These are phyloP conservation scores for Paramecium tetraurelia DNA, from an alignment of 73 alveolate genomes.

Conservation along the genomic window DNA sequence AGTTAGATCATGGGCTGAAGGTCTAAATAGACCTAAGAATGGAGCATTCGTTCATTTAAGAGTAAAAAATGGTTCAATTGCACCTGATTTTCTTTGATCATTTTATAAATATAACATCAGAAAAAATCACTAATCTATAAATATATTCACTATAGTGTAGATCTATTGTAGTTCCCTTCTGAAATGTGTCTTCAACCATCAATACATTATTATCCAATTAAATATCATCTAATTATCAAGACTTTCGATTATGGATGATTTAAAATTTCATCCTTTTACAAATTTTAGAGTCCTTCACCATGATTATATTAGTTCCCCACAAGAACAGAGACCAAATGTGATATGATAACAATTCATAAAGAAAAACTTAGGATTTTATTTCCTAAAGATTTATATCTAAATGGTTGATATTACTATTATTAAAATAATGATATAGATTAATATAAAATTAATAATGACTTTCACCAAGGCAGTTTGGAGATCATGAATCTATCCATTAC, in stretches of 20 bases:
- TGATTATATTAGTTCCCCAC: too few species aligned
- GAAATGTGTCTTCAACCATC: neutral
- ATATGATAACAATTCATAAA: too few species aligned
- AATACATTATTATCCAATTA: neutral
- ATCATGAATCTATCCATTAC: neutral
- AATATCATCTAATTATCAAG: neutral
- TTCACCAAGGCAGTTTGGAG: neutral
- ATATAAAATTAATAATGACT: neutral
- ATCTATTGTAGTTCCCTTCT: neutral
- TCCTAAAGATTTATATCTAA: too few species aligned
- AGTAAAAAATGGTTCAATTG: conserved; percentile 66
- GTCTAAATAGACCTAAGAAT: conserved; percentile 75
- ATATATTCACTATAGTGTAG: neutral
- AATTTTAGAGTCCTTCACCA: too few species aligned
- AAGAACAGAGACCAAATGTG: too few species aligned
- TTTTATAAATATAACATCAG: neutral
- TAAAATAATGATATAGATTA: neutral
- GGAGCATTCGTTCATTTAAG: conserved; percentile 76
- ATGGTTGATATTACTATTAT: too few species aligned
- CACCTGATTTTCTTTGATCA: conserved; percentile 79
- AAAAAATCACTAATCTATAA: neutral
- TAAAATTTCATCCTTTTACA: too few species aligned
- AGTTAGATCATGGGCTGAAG: conserved; percentile 84
- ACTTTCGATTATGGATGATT: too few species aligned
- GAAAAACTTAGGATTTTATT: too few species aligned